These are phyloP conservation scores for Blastobotrys mokoenaii DNA, from an alignment of 805 yeast species.

Conservation along the genomic window DNA sequence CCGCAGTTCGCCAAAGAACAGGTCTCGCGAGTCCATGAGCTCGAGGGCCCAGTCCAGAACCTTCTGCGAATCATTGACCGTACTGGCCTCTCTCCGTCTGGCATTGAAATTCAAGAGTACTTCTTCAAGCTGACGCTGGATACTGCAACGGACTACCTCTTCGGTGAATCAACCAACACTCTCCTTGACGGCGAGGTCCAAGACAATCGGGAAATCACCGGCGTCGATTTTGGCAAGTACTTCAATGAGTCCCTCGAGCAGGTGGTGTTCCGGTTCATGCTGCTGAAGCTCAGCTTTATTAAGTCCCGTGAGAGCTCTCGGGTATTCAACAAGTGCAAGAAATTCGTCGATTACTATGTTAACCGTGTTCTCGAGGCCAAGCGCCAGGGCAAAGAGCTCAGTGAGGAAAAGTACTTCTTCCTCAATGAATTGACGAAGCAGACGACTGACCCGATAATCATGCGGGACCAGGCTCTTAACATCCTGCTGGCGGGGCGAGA, in stretches of 20 bases:
- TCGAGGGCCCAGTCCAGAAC: constrained; percentile 22
- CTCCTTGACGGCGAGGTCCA: constrained; percentile 2
- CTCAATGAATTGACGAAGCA: constrained; percentile 41
- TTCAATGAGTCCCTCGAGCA: not conserved
- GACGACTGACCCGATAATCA: constrained; percentile 38
- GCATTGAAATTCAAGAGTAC: constrained; percentile 17
- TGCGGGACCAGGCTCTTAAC: constrained; percentile 44
- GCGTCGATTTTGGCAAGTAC: not conserved
- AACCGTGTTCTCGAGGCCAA: constrained; percentile 30
- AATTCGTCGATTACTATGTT: constrained; percentile 35
- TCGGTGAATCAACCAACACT: constrained; percentile 9
- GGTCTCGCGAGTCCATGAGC: constrained; percentile 22
- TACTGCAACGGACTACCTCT: constrained; percentile 24
- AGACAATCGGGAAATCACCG: not conserved
- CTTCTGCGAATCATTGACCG: constrained; percentile 12
- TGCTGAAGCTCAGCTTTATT: constrained; percentile 17
- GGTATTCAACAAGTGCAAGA: constrained; percentile 19
- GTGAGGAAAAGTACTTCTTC: constrained; percentile 32
- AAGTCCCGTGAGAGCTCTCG: constrained; percentile 22
- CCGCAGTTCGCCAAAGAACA: constrained; percentile 29
- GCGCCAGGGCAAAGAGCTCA: constrained; percentile 27
- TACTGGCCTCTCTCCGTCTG: constrained; percentile 7
- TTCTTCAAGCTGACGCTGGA: constrained; percentile 8
- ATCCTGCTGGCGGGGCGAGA: constrained; percentile 48
- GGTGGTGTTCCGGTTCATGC: not conserved